Evolutionary conservation across 2,329 filamentous ascomycete genomes (phyloP).

Genomic region (Epichloe elymi): DNA sequence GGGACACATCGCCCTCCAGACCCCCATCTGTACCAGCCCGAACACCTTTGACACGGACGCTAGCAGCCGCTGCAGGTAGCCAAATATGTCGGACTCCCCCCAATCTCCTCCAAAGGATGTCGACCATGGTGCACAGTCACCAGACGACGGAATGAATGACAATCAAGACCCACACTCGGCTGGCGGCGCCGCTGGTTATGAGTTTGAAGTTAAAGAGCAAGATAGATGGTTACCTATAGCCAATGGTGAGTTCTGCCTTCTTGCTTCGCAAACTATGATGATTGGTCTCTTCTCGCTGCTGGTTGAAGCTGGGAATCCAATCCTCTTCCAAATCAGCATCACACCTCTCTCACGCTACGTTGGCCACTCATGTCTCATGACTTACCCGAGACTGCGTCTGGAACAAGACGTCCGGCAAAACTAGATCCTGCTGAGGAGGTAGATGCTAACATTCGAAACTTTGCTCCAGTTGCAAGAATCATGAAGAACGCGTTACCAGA

Average conservation of each 20-base stretch:
- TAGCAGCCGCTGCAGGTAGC: constrained; percentile 53
- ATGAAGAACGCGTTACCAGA: constrained; percentile 98
- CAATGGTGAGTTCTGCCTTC: constrained; percentile 70
- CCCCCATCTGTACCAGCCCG: constrained; percentile 42
- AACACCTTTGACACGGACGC: constrained; percentile 45
- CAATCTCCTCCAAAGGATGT: constrained; percentile 89
- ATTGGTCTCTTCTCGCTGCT: not conserved
- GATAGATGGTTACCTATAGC: constrained; percentile 99
- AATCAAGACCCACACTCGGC: constrained; percentile 63
- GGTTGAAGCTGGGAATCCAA: not conserved
- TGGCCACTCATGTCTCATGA: constrained; percentile 44
- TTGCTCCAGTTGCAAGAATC: constrained; percentile 92
- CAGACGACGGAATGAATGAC: constrained; percentile 94
- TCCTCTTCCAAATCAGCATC: constrained; percentile 14
- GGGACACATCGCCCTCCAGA: constrained; percentile 38
- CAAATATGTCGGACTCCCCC: constrained; percentile 80
- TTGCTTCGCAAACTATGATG: constrained; percentile 11
- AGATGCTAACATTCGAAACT: constrained; percentile 91
- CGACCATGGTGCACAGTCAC: constrained; percentile 84
- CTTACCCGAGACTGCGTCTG: constrained; percentile 38
- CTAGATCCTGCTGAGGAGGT: constrained; percentile 39
- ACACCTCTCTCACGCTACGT: constrained; percentile 16
- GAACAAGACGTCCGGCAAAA: constrained; percentile 34
- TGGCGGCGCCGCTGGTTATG: constrained; percentile 53
- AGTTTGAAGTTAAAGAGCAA: constrained; percentile 99